phyloP scores from a whole-genome alignment of 768 basidiomycete species.

The Daedaleopsis nitida region DNA sequence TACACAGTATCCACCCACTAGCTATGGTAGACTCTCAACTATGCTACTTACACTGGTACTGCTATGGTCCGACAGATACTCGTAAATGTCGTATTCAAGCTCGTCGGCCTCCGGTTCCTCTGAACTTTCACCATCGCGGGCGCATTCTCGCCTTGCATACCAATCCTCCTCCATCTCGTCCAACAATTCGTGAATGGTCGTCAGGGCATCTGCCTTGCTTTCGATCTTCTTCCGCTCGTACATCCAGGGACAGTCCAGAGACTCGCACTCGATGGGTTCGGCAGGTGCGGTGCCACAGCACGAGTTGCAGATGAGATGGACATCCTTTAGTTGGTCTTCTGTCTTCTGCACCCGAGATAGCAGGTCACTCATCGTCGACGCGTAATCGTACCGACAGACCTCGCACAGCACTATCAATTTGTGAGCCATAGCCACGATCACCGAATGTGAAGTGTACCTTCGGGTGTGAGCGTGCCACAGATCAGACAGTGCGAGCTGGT shows the following conservation, averaged over 20 bases:
- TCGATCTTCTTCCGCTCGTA: conserved; percentile 70
- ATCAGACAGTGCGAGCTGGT: conserved; percentile 66
- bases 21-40: not conserved
- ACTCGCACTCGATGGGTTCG: conserved; percentile 75
- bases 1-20: no score
- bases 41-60: conserved; percentile 8
- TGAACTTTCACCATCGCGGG: not conserved
- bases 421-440: not conserved
- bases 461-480: conserved; percentile 57
- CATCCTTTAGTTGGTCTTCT: conserved; percentile 54
- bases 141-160: conserved; percentile 10
- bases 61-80: conserved; percentile 5
- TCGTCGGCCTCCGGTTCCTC: no score
- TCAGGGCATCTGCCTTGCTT: conserved; percentile 35
- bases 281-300: conserved; percentile 59
- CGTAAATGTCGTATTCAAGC: no score
- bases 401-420: conserved; percentile 52
- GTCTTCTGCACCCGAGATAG: conserved; percentile 53
- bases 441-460: conserved; percentile 41
- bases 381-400: conserved; percentile 52
- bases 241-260: conserved; percentile 84
- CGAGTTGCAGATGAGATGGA: conserved; percentile 70
- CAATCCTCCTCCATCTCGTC: conserved; percentile 36
- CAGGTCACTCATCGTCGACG: conserved; percentile 59
- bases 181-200: conserved; percentile 33